These are phyloP conservation scores for Exophiala spinifera DNA, from an alignment of 2,329 filamentous ascomycete genomes.

Conservation along the genomic window DNA sequence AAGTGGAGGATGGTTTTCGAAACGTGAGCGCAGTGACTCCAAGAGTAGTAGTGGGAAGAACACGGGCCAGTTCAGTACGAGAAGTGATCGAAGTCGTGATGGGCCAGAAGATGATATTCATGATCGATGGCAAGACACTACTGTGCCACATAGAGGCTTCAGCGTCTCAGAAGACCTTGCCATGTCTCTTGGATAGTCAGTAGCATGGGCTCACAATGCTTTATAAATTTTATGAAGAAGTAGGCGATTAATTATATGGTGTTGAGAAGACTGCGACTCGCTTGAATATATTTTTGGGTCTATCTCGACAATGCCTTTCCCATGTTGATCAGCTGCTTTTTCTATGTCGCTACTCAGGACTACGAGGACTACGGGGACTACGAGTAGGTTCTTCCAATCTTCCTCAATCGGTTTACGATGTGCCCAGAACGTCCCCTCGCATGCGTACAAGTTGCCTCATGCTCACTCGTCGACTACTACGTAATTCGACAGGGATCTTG, in stretches of 20 bases:
- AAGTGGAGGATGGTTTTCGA: conserved; percentile 22
- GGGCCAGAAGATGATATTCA: conserved; percentile 26
- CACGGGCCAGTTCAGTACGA: conserved; percentile 20
- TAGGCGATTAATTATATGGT: too few species aligned
- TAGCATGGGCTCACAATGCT: too few species aligned
- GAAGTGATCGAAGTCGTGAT: conserved; percentile 24
- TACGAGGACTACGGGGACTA: too few species aligned
- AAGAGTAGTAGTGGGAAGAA: conserved; percentile 27
- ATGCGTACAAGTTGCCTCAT: not conserved
- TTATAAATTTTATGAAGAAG: not conserved
- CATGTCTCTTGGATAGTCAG: conserved; percentile 23
- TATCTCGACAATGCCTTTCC: too few species aligned
- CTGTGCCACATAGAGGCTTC: conserved; percentile 12
- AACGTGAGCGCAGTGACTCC: conserved; percentile 22
- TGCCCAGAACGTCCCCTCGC: too few species aligned
- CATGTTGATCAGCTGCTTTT: too few species aligned
- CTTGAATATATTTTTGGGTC: too few species aligned
- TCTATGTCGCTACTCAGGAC: too few species aligned
- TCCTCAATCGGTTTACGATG: too few species aligned
- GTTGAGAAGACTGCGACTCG: too few species aligned
- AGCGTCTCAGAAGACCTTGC: conserved; percentile 24
- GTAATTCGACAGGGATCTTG: not conserved
- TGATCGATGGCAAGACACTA: conserved; percentile 24
- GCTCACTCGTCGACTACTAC: not conserved
- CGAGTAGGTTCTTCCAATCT: too few species aligned